Conservation (phyloP, 176 grass and related monocot species). For the Rhynchospora pubera region DNA sequence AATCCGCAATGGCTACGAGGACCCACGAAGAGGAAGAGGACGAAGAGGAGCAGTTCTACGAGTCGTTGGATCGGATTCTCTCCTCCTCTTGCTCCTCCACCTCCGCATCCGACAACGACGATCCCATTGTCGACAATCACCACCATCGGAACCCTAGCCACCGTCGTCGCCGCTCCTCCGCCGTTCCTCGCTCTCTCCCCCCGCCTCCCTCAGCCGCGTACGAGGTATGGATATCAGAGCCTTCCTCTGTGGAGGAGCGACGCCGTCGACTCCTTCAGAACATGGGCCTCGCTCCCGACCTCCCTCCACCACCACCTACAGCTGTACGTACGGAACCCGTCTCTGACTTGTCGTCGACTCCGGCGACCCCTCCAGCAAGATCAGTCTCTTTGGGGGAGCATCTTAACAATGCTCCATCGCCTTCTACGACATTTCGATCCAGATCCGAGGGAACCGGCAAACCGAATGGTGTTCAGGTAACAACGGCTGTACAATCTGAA, state of each 20-base stretch:
- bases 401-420: background rate
- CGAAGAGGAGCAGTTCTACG: slow-evolving; percentile 73
- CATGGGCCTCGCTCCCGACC: slow-evolving; percentile 50
- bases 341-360: background rate
- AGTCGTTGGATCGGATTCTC: slow-evolving; percentile 97
- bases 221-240: slow-evolving; percentile 97
- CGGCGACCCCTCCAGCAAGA: background rate
- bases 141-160: slow-evolving; percentile 31
- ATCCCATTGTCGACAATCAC: slow-evolving; percentile 32
- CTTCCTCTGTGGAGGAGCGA: slow-evolving; percentile 76
- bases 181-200: background rate
- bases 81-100: slow-evolving; percentile 94
- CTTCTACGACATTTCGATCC: slow-evolving; percentile 12
- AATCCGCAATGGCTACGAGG: background rate
- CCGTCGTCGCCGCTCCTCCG: background rate
- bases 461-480: slow-evolving; percentile 29
- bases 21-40: slow-evolving; percentile 3
- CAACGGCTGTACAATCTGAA: background rate
- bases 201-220: slow-evolving; percentile 31
- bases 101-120: slow-evolving; percentile 83
- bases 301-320: background rate
- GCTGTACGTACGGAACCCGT: background rate
- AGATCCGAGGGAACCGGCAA: slow-evolving; percentile 63
- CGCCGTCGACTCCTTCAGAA: slow-evolving; percentile 55
- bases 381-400: background rate